These are phyloP conservation scores for Grigorovia humatica DNA, from an alignment of 805 yeast genomes.

Conservation along the genomic window DNA sequence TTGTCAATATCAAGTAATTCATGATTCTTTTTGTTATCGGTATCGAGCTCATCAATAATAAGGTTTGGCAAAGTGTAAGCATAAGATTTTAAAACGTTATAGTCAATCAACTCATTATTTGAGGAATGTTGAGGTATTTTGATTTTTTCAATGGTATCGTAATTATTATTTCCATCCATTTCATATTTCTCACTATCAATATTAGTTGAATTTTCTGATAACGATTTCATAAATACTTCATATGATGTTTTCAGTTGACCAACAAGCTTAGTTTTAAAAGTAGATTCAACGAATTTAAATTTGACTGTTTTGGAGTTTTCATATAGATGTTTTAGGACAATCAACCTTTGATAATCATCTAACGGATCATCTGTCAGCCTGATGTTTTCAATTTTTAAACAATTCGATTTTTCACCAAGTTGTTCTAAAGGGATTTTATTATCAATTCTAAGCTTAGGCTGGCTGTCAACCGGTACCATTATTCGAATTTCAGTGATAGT, in stretches of 20 bases:
- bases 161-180: background rate
- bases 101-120: background rate
- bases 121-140: background rate
- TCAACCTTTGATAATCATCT: slow-evolving; percentile 1
- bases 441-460: background rate
- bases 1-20: background rate
- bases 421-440: background rate
- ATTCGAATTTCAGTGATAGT: no score
- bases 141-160: background rate
- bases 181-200: background rate
- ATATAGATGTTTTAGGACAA: background rate
- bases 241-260: background rate
- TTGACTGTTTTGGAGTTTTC: background rate
- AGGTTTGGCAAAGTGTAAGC: background rate
- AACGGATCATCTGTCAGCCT: background rate
- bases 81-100: background rate
- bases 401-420: background rate
- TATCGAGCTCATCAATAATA: background rate
- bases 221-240: background rate
- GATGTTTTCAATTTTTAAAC: background rate
- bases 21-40: background rate
- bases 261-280: background rate
- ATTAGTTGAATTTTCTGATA: background rate
- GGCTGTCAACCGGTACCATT: background rate
- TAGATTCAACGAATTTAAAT: background rate